A percentile compares a stretch with the other conserved stretches of the same genome.
Conservation (phyloP, 768 basidiomycete species). For the Pilatotrama ljubarskyi region DNA sequence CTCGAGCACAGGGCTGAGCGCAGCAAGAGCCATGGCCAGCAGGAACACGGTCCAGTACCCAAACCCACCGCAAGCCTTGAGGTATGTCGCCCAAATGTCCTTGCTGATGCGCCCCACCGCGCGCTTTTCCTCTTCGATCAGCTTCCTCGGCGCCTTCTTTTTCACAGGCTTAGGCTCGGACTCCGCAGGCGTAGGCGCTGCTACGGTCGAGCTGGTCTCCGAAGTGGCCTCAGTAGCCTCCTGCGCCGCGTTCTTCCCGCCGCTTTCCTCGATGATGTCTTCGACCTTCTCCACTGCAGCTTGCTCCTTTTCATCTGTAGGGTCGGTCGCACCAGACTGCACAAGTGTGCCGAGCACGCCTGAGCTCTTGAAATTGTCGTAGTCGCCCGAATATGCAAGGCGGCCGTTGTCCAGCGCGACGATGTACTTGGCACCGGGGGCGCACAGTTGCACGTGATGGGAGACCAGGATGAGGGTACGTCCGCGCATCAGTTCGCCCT, state of each 20-base stretch:
- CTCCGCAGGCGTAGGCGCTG: slow-evolving; percentile 33
- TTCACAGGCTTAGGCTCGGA: slow-evolving; percentile 29
- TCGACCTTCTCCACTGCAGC: slow-evolving; percentile 37
- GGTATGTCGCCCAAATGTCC: slow-evolving; percentile 48
- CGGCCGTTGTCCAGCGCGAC: slow-evolving; percentile 82
- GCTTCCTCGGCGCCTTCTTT: slow-evolving; percentile 69
- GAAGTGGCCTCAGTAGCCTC: slow-evolving; percentile 29
- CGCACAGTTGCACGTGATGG: slow-evolving; percentile 90
- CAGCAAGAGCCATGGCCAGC: slow-evolving; percentile 37
- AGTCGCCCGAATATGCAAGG: slow-evolving; percentile 71
- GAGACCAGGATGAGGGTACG: slow-evolving; percentile 90
- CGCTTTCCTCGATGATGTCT: slow-evolving; percentile 26
- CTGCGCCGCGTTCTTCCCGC: slow-evolving; percentile 20
- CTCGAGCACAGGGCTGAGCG: slow-evolving; percentile 45
- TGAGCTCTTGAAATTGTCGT: slow-evolving; percentile 65
- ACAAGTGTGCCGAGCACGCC: slow-evolving; percentile 65
- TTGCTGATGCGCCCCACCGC: slow-evolving; percentile 48
- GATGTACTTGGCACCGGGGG: slow-evolving; percentile 76
- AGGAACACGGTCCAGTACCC: slow-evolving; percentile 42
- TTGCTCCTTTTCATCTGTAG: slow-evolving; percentile 49
- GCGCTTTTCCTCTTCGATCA: slow-evolving; percentile 68
- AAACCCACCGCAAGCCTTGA: slow-evolving; percentile 40
- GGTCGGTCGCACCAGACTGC: slow-evolving; percentile 49
- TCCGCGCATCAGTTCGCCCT: slow-evolving; percentile 73
- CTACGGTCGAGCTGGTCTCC: slow-evolving; percentile 48